Base-by-base conservation (phyloP, 352 stramenopile genomes). In the Phytophthora palmivora region DNA sequence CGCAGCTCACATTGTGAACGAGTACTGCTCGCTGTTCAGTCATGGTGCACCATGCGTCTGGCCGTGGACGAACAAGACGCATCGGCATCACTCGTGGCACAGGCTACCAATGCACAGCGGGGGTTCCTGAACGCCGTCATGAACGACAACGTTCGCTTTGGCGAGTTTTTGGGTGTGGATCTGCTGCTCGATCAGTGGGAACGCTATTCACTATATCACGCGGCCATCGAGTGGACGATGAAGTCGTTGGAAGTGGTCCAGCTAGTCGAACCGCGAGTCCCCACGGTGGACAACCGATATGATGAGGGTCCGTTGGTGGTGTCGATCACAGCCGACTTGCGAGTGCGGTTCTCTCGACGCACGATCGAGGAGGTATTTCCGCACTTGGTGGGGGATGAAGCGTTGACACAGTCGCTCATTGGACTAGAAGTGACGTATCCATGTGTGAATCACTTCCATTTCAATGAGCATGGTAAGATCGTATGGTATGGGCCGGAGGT, bases 361-460 rank as follows among this genome's bases (percentile, higher is more conserved):
- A 81, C 75, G n/a, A 69, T 87, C 24, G 64, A 76, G 44, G 54
- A 74, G 43, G 66, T 87, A 8, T 87, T 84, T 36, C 74, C 74
- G 4, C 64, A 75, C 24, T n/a, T 84, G 15, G 16, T 80, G 3
- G 36, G 39, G 26, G 58, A 82, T 34, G 39, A 65, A 21, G 47
- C 30, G 39, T 47, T 81, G 15, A 62, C 70, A 30, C 55, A 79
- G 34, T 34, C 48, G 38, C 59, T 87, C 33, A 75, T 82, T 18
- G 65, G 68, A 0, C 62, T 74, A 12, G 65, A 81, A 16, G 42
- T 87, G 19, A 48, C 53, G 44, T 80, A 80, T 55, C 57, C 66
- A 33, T 60, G 64, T 36, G 51, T 64, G 30, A 81, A 77, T 44
- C 57, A 68, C 32, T 77, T 84, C 34, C 71, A 80, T 49, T 84